Evolutionary conservation across 73 alveolate species (phyloP).

Genomic region (Breviolum minutum): DNA sequence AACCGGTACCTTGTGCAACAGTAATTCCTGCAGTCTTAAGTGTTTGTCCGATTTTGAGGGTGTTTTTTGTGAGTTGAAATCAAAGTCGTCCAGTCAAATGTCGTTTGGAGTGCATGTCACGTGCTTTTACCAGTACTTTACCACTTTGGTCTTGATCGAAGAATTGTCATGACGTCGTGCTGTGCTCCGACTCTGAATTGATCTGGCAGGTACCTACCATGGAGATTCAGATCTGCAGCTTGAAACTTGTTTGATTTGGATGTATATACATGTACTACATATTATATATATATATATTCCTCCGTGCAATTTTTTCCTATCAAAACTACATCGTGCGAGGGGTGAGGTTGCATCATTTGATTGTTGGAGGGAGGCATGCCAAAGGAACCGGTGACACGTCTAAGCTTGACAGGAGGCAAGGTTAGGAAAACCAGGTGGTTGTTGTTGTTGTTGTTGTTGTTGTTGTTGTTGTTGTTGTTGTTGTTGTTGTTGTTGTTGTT

Average conservation of each 20-base stretch:
- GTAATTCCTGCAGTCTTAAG: background rate
- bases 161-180: background rate
- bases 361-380: no score
- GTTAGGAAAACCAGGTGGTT: background rate
- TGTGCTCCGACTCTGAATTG: background rate
- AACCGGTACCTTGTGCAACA: conserved; percentile 44
- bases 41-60: background rate
- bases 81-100: background rate
- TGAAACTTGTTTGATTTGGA: conserved; percentile 15
- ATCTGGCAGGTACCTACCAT: conserved; percentile 96
- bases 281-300: no score
- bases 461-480: background rate
- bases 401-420: background rate
- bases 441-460: background rate
- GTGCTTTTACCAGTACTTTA: background rate
- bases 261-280: no score
- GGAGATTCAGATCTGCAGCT: conserved; percentile 96
- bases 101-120: background rate
- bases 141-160: background rate
- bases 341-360: no score
- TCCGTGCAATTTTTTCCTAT: conserved; percentile 78
- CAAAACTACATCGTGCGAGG: background rate
- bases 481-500: background rate
- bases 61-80: background rate
- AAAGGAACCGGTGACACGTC: no score